These are phyloP conservation scores for Phialophora verrucosa DNA, from an alignment of 2,329 filamentous ascomycete species.

Conservation along the genomic window DNA sequence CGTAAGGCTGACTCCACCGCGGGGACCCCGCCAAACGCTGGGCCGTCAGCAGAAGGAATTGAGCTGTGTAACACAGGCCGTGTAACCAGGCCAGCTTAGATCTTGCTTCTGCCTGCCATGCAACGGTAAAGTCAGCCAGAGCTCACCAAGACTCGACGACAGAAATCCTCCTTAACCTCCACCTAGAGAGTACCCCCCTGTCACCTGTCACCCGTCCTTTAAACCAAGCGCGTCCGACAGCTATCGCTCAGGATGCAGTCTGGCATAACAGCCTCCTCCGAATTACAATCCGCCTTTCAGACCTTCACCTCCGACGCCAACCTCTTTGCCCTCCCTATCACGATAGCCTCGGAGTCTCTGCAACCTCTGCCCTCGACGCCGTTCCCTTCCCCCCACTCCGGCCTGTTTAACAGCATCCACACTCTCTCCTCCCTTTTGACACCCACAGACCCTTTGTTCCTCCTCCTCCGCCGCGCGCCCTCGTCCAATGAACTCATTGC, in stretches of 20 bases:
- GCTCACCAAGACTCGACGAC: neutral
- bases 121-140: neutral
- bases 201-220: neutral
- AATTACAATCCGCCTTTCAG: slow-evolving; percentile 55
- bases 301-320: slow-evolving; percentile 49
- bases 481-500: slow-evolving; percentile 50
- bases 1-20: neutral
- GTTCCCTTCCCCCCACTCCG: slow-evolving; percentile 45
- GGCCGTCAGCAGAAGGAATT: no score
- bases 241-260: slow-evolving; percentile 5
- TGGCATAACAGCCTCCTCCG: slow-evolving; percentile 48
- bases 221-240: neutral
- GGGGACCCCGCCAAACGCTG: neutral
- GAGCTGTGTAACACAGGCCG: no score
- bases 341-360: slow-evolving; percentile 53
- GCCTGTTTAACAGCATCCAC: slow-evolving; percentile 58
- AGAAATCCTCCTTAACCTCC: neutral
- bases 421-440: slow-evolving; percentile 59
- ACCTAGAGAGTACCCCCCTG: no score
- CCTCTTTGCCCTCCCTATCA: slow-evolving; percentile 54
- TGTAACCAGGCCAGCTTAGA: no score
- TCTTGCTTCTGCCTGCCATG: neutral
- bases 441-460: slow-evolving; percentile 63
- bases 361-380: slow-evolving; percentile 48
- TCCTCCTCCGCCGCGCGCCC: slow-evolving; percentile 58